phyloP scores from a whole-genome alignment of 306 rosid genomes.

The Trifolium subterraneum region DNA sequence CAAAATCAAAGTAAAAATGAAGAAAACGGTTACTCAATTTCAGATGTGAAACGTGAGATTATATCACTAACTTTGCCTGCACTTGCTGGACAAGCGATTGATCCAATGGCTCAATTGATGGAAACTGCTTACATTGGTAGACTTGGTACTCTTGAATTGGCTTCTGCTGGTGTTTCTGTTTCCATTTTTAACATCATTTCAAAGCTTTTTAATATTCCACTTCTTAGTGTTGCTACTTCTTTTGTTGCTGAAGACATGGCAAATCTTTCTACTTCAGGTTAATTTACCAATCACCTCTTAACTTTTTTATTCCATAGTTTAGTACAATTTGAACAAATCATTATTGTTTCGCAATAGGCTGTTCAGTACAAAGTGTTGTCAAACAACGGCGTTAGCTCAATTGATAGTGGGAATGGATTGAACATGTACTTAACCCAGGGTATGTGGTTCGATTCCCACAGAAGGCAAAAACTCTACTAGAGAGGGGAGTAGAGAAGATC shows the following conservation, averaged over 20 bases:
- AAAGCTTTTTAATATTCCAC: constrained; percentile 91
- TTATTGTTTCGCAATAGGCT: no score
- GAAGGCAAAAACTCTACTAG: no score
- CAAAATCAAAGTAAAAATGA: constrained; percentile 21
- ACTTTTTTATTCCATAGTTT: constrained; percentile 8
- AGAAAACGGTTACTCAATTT: constrained; percentile 25
- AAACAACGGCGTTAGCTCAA: no score
- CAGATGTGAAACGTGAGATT: constrained; percentile 73
- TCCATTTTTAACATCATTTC: constrained; percentile 86
- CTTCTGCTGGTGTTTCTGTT: constrained; percentile 92
- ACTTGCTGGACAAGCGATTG: constrained; percentile 87
- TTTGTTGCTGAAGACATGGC: constrained; percentile 95
- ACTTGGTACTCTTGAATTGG: constrained; percentile 82
- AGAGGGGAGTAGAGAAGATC: no score
- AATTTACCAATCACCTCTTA: not conserved
- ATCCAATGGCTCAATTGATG: constrained; percentile 89
- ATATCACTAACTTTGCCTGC: constrained; percentile 78
- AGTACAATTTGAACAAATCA: no score
- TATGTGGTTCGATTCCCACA: no score
- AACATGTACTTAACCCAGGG: no score
- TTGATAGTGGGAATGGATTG: no score
- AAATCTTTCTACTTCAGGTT: constrained; percentile 74
- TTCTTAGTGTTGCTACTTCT: constrained; percentile 90
- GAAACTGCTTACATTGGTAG: constrained; percentile 97
- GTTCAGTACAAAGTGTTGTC: no score